Conservation (phyloP, 2,329 filamentous ascomycete genomes). For the Fusarium domesticum region DNA sequence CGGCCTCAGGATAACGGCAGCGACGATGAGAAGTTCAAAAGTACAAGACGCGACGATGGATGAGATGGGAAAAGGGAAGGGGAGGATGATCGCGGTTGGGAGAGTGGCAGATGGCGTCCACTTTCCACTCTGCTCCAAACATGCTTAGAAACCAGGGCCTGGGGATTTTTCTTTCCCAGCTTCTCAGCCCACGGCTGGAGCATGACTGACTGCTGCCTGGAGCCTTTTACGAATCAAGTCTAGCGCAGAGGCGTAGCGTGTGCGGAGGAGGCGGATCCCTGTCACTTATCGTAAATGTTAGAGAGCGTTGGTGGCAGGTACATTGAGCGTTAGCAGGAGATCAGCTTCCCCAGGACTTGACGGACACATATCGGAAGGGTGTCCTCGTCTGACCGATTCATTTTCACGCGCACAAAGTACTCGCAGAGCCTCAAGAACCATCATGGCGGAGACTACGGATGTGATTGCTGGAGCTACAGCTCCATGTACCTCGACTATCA, state of each 20-base stretch:
- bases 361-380: too few relatives aligned
- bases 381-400: too few relatives aligned
- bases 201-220: conserved; percentile 35
- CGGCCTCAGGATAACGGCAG: conserved; percentile 21
- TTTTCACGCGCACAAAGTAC: neutral
- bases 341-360: neutral
- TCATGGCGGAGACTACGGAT: conserved; percentile 10
- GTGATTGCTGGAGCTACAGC: conserved; percentile 10
- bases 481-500: conserved; percentile 22
- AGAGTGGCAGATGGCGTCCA: conserved; percentile 20
- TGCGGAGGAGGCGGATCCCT: conserved; percentile 25
- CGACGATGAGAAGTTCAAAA: conserved; percentile 10
- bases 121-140: conserved; percentile 2
- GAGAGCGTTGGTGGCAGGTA: conserved; percentile 1
- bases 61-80: conserved; percentile 10
- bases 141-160: conserved; percentile 28
- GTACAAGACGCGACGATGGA: conserved; percentile 5
- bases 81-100: conserved; percentile 16
- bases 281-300: conserved; percentile 15
- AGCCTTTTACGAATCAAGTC: conserved; percentile 17
- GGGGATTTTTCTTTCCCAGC: conserved; percentile 13
- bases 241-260: conserved; percentile 31
- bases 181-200: conserved; percentile 26
- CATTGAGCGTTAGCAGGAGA: conserved; percentile 13
- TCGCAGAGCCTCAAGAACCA: conserved; percentile 17